Evolutionary conservation across 176 grass and related monocot genomes (phyloP), one percentile per base, ranked within the genome.

Genomic region (Pharus latifolius): DNA sequence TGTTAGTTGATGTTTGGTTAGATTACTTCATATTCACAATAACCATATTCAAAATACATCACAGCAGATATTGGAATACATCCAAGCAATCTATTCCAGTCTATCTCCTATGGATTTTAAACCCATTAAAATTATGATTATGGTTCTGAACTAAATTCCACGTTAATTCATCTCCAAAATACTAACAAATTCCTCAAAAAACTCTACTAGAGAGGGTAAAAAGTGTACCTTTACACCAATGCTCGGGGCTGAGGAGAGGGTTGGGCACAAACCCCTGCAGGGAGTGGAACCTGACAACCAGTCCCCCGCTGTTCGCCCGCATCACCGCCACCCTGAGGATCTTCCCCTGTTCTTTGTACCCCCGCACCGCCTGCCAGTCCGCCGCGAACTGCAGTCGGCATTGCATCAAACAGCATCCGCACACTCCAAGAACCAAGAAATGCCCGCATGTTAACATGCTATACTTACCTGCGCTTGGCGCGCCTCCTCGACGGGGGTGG

Each of bases 251-350:
- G 26, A 98, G 75, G 49, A 91, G 95, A 54, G 95, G 84, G 48
- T 91, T 93, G 35, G 95, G 95, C 62, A 98, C 86, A 64, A 98
- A 98, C 1, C 89, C 95, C 59, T 88, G 81, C 29, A 98, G 79
- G 26, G 94, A 86, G 63, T 88, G 80, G 80, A 81, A 98, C 48
- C 69, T 78, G 43, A 93, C 72, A 55, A 98, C 66, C 11, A 93
- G 41, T 5, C 95, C 94, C 11, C 94, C 94, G 9, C 51, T 88
- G 46, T 98, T 98, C 11, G 78, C 84, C 48, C 86, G 76, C 65
- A 88, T 56, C 77, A 98, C 79, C 56, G 41, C 61, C 31, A 83
- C 72, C 25, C 59, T 63, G 52, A 85, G 79, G 45, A 84, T 58
- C 10, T 31, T 71, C 10, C 90, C 95, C 37, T 79, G 68, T 0